Base-by-base conservation (phyloP, 257 asterid species). In the Solanum lycopersicoides region DNA sequence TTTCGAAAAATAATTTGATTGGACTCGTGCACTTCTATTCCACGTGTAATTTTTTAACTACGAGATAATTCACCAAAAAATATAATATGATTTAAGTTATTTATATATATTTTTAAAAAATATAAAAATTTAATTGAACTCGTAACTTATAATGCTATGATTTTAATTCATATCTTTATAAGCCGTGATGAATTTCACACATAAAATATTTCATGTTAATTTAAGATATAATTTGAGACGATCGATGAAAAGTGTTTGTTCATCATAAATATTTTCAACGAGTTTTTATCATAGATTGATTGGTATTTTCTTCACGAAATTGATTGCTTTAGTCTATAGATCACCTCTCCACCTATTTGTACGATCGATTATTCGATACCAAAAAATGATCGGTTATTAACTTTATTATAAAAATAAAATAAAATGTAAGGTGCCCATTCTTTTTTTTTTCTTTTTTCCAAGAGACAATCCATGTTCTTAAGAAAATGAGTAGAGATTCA, bases 1-100 rank as follows among this genome's bases (percentile, higher is more conserved):
- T 56, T 41, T 45, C 3, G 75, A 32, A 44, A 90, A 87, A 87
- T 90, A 89, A 88, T 92, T 86, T 92, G 96, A 90, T 90, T 83
- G 88, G 91, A 89, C 88, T 83, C 28, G 59, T 53, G 88, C 90
- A 89, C 83, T 86, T 85, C 76, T 85, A 65, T 74, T 15, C 44
- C 93, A 92, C 94, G 91, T 91, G 95, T 86, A 88, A 47, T 42
- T 89, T 68, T 59, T 59, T 21, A 21, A 20, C 66, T 59, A 20
- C 28, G 20, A 59, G 4, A 59, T 2, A 59, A 59, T 59, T 59
- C 25, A 56, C 25, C 65, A 59, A 59, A 59, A 56, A 56, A 8
- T 18, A 53, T 20, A 23, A 53, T n/a, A 56, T 56, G 10, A 56
- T 18, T 56, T 56, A 18, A 56, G 21, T 56, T 59, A 59, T 59